These are phyloP conservation scores for Aspergillus latus DNA, from an alignment of 2,329 filamentous ascomycete genomes.

Conservation along the genomic window DNA sequence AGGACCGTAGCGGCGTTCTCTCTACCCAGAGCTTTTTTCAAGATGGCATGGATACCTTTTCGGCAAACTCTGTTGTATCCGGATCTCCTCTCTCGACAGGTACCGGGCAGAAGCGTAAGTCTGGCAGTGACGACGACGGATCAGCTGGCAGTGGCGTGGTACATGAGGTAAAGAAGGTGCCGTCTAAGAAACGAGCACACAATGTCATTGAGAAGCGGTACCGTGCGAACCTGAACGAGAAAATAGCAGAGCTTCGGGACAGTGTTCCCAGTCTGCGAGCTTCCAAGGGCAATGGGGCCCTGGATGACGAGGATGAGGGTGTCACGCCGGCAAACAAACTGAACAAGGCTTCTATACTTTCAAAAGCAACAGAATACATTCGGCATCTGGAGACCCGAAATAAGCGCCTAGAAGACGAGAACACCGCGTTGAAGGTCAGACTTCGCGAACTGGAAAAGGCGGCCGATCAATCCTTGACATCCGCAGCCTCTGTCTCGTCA, in stretches of 20 bases:
- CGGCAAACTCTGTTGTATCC: slow-evolving; percentile 21
- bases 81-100: slow-evolving; percentile 29
- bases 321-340: slow-evolving; percentile 86
- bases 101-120: slow-evolving; percentile 66
- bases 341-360: slow-evolving; percentile 95
- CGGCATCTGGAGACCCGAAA: slow-evolving; percentile 90
- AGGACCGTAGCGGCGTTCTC: slow-evolving; percentile 8
- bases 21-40: slow-evolving; percentile 9
- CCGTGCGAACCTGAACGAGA: slow-evolving; percentile 93
- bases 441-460: slow-evolving; percentile 75
- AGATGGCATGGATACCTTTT: slow-evolving; percentile 12
- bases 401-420: slow-evolving; percentile 76
- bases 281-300: slow-evolving; percentile 57
- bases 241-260: slow-evolving; percentile 87
- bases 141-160: slow-evolving; percentile 31
- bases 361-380: slow-evolving; percentile 96
- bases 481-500: slow-evolving; percentile 40
- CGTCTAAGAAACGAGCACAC: slow-evolving; percentile 88
- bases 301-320: slow-evolving; percentile 76
- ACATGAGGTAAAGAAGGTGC: slow-evolving; percentile 51
- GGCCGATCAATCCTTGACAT: slow-evolving; percentile 42
- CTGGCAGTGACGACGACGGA: slow-evolving; percentile 55
- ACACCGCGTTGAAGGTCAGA: slow-evolving; percentile 72
- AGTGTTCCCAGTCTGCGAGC: slow-evolving; percentile 88
- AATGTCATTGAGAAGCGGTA: slow-evolving; percentile 99